Percentiles rank a stretch among this genome's conserved stretches.
Conservation (phyloP, 768 basidiomycete species). For the Kwoniella newhampshirensis region DNA sequence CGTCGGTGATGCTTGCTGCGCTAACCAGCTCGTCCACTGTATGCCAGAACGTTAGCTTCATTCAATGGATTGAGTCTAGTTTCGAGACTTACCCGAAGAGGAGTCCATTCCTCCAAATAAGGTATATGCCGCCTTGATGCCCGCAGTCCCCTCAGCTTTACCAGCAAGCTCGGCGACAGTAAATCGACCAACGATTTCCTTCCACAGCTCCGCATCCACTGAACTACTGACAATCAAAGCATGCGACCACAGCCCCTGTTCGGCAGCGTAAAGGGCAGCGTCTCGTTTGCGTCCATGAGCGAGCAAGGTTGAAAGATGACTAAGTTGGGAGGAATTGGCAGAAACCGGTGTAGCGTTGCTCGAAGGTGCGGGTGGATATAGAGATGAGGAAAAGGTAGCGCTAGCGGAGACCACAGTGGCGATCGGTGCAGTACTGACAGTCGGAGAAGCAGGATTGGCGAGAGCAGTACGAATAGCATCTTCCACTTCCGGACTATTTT, state of each 20-base stretch:
- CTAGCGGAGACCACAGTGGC: slow-evolving; percentile 6
- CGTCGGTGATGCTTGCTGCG: slow-evolving; percentile 60
- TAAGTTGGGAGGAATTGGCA: slow-evolving; percentile 20
- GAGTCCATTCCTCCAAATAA: slow-evolving; percentile 78
- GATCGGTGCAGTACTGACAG: slow-evolving; percentile 9
- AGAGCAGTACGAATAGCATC: slow-evolving; percentile 71
- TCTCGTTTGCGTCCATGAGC: slow-evolving; percentile 78
- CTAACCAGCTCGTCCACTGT: slow-evolving; percentile 53
- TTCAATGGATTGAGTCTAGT: neutral
- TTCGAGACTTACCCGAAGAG: slow-evolving; percentile 62
- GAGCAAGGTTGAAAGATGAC: slow-evolving; percentile 59
- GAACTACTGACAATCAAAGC: slow-evolving; percentile 92
- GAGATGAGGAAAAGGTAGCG: slow-evolving; percentile 12
- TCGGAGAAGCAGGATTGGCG: slow-evolving; percentile 13
- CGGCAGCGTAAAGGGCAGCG: slow-evolving; percentile 83
- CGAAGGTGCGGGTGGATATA: slow-evolving; percentile 14
- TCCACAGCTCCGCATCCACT: slow-evolving; percentile 90
- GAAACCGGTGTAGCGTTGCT: slow-evolving; percentile 17
- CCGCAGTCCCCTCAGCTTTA: slow-evolving; percentile 39
- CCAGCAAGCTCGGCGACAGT: slow-evolving; percentile 69
- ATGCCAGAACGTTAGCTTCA: slow-evolving; percentile 10
- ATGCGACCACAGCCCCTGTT: slow-evolving; percentile 90
- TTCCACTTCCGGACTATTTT: slow-evolving; percentile 65
- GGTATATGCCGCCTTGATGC: slow-evolving; percentile 65
- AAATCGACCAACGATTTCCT: slow-evolving; percentile 84